Evolutionary conservation across 2,329 filamentous ascomycete species (phyloP), one percentile per base, ranked within the genome.

Genomic region (Cladosporium velox): DNA sequence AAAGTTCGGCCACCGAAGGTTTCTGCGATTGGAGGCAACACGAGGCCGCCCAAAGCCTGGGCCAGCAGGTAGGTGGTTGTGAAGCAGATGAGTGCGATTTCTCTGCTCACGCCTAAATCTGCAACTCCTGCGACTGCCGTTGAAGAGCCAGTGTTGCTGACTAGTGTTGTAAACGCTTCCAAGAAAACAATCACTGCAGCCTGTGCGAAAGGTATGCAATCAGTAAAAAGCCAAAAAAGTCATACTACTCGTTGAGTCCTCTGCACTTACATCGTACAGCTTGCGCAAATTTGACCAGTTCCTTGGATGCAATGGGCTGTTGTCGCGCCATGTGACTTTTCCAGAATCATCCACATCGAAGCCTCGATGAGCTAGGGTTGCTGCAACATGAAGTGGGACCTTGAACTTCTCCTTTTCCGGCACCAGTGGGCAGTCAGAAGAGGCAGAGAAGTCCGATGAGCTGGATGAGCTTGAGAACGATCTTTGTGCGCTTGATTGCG

Each of bases 1-100:
- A 78, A 70, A 10, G 70, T 70, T 14, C 73, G 71, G 2, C 78
- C 73, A 0, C 78, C 78, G 35, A 78, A 77, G 0, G 76, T 71
- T 66, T 79, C 77, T 1, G 78, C 79, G 8, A 78, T 72, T 1
- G 78, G 77, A 3, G 77, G 75, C 52, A 79, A 74, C 7, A 79
- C 34, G 10, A 78, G 74, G 4, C 77, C 76, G 4, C 77, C 78
- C 6, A 79, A 35, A 3, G 75, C 76, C 65, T 80, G 77, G 4
- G 78, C 77, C 1, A 79, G 71, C 32, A 75, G 75, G 60, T 78
- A 78, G 67, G 62, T 61, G 12, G 66, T 66, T 12, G 64, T 67
- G 51, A 69, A 65, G 59, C 63, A 67, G 34, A 65, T 49, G 2
- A 69, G 32, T 11, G 67, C 63, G 1, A 59, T 18, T 15, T 61